Evolutionary conservation across 2,329 filamentous ascomycete species (phyloP).

Genomic region (Diaporthe vexans): DNA sequence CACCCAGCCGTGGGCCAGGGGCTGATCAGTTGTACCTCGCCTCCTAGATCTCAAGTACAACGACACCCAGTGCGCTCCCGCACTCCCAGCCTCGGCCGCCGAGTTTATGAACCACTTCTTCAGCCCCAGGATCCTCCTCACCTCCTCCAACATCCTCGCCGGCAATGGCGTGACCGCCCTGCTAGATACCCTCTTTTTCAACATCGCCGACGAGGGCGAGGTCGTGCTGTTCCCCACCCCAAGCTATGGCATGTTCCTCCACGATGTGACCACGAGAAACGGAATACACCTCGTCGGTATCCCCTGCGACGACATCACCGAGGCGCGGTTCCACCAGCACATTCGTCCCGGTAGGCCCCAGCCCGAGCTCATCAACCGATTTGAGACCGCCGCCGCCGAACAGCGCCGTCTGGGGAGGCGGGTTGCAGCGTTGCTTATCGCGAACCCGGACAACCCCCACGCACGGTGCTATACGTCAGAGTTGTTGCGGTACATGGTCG

Average conservation of each 20-base stretch:
- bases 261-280: constrained; percentile 37
- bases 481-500: constrained; percentile 33
- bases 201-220: constrained; percentile 36
- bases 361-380: constrained; percentile 35
- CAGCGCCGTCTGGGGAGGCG: constrained; percentile 35
- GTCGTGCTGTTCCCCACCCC: constrained; percentile 37
- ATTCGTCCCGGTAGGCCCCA: constrained; percentile 37
- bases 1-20: neutral
- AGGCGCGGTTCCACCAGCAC: constrained; percentile 37
- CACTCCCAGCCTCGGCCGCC: constrained; percentile 32
- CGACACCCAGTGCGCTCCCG: constrained; percentile 37
- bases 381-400: constrained; percentile 26
- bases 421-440: constrained; percentile 37
- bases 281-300: constrained; percentile 36
- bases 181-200: constrained; percentile 40
- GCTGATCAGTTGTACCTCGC: constrained; percentile 17
- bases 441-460: constrained; percentile 40
- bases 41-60: constrained; percentile 38
- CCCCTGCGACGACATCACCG: constrained; percentile 39
- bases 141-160: constrained; percentile 29
- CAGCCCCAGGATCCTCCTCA: constrained; percentile 29
- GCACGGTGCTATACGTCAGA: constrained; percentile 35
- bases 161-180: constrained; percentile 38
- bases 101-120: constrained; percentile 39
- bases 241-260: constrained; percentile 39